phyloP scores from a whole-genome alignment of 148 eudicot genomes.

The Dysphania ambrosioides region DNA sequence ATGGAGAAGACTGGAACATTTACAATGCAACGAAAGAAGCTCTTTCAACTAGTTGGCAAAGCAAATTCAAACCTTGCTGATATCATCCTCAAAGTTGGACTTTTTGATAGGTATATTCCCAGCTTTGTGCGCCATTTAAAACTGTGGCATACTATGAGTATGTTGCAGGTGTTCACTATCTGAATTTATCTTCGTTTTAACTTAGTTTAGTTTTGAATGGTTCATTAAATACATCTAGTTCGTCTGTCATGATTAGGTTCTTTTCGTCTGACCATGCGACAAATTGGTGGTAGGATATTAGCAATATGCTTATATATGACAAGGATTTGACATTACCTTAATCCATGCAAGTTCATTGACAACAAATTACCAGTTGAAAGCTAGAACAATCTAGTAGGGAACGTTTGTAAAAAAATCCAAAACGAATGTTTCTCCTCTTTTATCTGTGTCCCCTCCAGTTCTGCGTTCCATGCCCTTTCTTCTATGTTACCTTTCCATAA shows the following conservation, averaged over 20 bases:
- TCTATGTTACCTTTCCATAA: no score
- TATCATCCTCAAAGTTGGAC: constrained; percentile 88
- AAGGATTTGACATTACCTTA: background rate
- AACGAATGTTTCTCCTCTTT: background rate
- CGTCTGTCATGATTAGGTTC: background rate
- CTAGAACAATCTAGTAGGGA: background rate
- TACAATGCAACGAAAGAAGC: constrained; percentile 81
- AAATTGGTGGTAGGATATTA: background rate
- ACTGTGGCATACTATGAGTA: background rate
- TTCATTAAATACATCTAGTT: background rate
- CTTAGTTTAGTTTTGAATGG: background rate
- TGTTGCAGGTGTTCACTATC: background rate
- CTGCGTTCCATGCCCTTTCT: no score
- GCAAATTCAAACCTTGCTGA: constrained; percentile 96
- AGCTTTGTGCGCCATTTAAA: background rate
- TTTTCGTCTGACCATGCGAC: background rate
- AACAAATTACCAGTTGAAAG: background rate
- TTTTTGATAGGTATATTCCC: constrained; percentile 75
- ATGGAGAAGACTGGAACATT: constrained; percentile 94
- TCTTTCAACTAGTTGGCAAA: constrained; percentile 91
- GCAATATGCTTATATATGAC: background rate
- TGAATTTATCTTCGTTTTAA: background rate
- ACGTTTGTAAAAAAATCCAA: background rate
- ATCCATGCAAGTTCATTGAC: background rate
- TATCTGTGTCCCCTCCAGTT: background rate